phyloP scores from a whole-genome alignment of 2,329 filamentous ascomycete species.

The Colletotrichum melonis region DNA sequence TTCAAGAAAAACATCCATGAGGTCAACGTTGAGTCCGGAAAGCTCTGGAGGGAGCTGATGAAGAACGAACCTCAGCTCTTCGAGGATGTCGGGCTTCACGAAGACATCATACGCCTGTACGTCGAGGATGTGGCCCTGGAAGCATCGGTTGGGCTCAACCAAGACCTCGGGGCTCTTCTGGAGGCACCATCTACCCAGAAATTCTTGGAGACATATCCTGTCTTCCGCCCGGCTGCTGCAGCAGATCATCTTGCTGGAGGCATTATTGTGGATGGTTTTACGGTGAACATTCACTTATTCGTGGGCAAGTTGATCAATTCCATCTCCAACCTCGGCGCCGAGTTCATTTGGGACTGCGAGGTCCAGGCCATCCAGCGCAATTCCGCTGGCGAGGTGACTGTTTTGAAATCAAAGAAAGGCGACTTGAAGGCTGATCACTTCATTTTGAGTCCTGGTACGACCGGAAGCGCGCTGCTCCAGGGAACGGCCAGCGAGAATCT shows the following conservation, averaged over 20 bases:
- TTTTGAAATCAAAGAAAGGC: neutral
- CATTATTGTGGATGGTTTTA: constrained; percentile 28
- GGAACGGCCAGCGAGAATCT: constrained; percentile 19
- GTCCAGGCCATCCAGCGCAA: neutral
- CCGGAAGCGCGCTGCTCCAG: neutral
- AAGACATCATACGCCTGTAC: neutral
- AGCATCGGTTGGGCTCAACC: neutral
- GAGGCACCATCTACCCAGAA: neutral
- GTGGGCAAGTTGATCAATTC: constrained; percentile 16
- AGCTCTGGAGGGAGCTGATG: neutral
- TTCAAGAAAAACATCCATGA: neutral
- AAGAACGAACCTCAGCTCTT: neutral
- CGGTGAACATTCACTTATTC: constrained; percentile 28
- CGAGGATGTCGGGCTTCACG: neutral
- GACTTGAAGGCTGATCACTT: neutral
- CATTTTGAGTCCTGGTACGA: neutral
- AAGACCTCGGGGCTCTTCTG: neutral
- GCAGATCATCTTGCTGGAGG: constrained; percentile 18
- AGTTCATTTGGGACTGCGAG: neutral
- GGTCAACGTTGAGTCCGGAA: neutral
- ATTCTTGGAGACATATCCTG: neutral
- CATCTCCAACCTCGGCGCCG: neutral
- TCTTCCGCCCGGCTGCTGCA: neutral
- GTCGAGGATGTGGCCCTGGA: neutral
- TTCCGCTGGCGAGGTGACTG: neutral